Evolutionary conservation across 1,139 yeast genomes (phyloP), one percentile per base, ranked within the genome.

Genomic region (Pneumocystis wakefieldiae): DNA sequence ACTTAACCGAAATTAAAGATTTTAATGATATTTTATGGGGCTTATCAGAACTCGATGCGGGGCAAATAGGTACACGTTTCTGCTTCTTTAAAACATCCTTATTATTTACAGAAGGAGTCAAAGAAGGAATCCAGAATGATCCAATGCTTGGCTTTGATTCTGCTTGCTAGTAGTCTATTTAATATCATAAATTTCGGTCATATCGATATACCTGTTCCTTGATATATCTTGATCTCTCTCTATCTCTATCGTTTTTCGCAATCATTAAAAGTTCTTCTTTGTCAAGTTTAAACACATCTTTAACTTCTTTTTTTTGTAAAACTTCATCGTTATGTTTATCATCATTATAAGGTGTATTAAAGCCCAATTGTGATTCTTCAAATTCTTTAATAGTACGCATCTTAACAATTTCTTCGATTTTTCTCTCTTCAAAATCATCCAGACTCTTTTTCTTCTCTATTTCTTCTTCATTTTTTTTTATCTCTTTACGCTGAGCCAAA

Each of bases 11-110:
- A 12, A 66, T 19, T 7, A 67, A 63, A 3, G 59, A 5, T 36
- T 67, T 67, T 17, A 67, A 59, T 5, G 68, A 61, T 7, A 67
- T n/a, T 6, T 48, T n/a, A 60, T 67, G 68, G 8, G 66, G 36
- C 29, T 59, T 55, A 6, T 61, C 65, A 3, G 55, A 59, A 57
- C 57, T 66, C 14, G 68, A 66, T 8, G 64, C 62, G 6, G 68
- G 68, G 61, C 68, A 66, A 32, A 66, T 59, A 12, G 67, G 59
- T 7, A 36, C 15, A 10, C 61, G 59, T 37, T 63, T 64, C 15
- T 59, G 65, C n/a, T 66, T 38, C 12, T 38, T 61, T 24, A 37
- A 12, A 38, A 28, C 1, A 10, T 39, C 38, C 15, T 35, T 29
- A 24, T 19, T 36, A 19, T 39, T 62, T 17, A 35, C 65, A 15